Percentiles rank a stretch among this genome's conserved stretches.
These are phyloP conservation scores for Hydnum rufescens DNA, from an alignment of 768 basidiomycete species.

Conservation along the genomic window DNA sequence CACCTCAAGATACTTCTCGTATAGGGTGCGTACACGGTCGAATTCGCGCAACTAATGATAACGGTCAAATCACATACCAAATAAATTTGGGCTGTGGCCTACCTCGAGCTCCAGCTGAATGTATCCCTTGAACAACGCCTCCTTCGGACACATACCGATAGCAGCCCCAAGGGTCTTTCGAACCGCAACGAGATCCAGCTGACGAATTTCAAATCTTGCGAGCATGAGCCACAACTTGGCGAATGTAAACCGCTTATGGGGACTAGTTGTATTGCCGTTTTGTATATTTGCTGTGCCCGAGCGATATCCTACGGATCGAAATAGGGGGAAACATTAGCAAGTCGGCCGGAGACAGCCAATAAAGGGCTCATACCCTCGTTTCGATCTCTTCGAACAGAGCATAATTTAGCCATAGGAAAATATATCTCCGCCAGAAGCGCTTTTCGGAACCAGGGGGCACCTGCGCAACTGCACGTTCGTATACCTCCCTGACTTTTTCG, in stretches of 20 bases:
- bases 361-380: conserved; percentile 44
- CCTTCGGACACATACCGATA: conserved; percentile 93
- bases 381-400: conserved; percentile 95
- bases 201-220: conserved; percentile 79
- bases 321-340: background rate
- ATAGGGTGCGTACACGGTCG: conserved; percentile 75
- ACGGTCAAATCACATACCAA: background rate
- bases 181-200: conserved; percentile 61
- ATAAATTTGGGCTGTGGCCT: background rate
- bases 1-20: conserved; percentile 89
- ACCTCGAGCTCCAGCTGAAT: conserved; percentile 86
- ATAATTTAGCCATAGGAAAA: conserved; percentile 88
- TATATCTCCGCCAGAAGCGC: conserved; percentile 75
- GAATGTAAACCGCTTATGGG: conserved; percentile 94
- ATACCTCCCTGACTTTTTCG: conserved; percentile 81
- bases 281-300: conserved; percentile 79
- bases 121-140: conserved; percentile 87
- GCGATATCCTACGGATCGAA: conserved; percentile 41
- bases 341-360: background rate
- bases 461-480: conserved; percentile 87
- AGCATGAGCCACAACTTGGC: conserved; percentile 91
- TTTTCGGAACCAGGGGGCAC: conserved; percentile 91
- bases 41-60: conserved; percentile 66
- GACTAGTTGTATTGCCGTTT: conserved; percentile 77
- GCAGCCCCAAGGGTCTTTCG: conserved; percentile 76